Base-by-base conservation (phyloP, 1,284 basidiomycete species). In the Rhodotorula mucilaginosa region DNA sequence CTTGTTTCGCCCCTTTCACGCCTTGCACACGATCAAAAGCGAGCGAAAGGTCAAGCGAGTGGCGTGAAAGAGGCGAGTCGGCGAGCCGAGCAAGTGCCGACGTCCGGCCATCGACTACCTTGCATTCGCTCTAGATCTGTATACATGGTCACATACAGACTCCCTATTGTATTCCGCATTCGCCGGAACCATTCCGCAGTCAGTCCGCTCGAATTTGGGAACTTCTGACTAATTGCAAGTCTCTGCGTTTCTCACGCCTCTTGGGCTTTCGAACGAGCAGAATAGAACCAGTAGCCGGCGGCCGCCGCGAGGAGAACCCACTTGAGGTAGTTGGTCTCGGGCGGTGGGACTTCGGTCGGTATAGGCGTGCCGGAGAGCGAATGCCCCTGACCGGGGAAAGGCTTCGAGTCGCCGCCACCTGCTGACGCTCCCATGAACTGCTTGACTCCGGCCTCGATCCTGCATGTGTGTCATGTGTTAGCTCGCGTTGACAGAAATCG, bases 381-480 rank as follows among this genome's bases (percentile, higher is more conserved):
- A 6, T 74, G 62, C 3, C 73, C 70, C 26, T 62, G 62, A 0
- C 73, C 73, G 0, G 73, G 73, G 70, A 72, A 74, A 0, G 68
- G 3, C 2, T 61, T 61, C 34, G 58, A 56, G 2, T 15, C 34
- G 15, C 18, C 61, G 8, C 34, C 8, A 39, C 19, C 6, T 16
- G 13, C 16, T 16, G 7, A 31, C n/a, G 34, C 56, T 18, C n/a
- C n/a, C n/a, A 62, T 34, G 54, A 65, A 61, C 29, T 74, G 68
- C 59, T 66, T 67, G 62, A 74, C 66, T 31, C 65, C 65, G 3
- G 73, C 65, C 58, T 74, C 73, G 44, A 74, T 44, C 6, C 70
- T 72, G 67, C 18, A 3, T 6, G 56, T 6, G 10, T 23, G 10
- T 21, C 48, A 47, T 21, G 46, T n/a, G 15, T 52, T 5, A 39